Base-by-base conservation (phyloP, 495 filamentous ascomycete genomes). In the Penicillium lagena region DNA sequence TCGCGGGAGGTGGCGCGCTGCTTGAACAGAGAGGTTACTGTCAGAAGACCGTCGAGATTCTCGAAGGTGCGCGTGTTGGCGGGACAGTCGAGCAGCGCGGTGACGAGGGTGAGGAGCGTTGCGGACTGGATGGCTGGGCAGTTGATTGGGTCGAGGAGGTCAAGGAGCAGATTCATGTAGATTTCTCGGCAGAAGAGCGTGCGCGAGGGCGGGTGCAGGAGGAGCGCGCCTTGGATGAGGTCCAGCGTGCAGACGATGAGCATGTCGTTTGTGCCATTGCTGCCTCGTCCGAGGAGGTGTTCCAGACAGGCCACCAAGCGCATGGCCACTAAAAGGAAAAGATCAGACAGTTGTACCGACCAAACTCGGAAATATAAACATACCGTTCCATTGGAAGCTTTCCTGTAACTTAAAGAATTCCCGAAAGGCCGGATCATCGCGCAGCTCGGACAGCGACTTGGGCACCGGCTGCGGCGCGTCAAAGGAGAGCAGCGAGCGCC, bases 341-440 rank as follows among this genome's bases (percentile, higher is more conserved):
- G 39, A 38, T 28, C 30, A 27, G 22, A 34, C 3, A 9, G 32
- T 10, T 3, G 5, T 9, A 9, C n/a, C 4, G 1, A 12, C 32
- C 3, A 34, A 9, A 12, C 32, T n/a, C 2, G 9, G n/a, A 33
- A n/a, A 1, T 2, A 9, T 9, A 9, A 40, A 55, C 72, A 30
- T 61, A 87, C 83, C 80, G 67, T 98, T 98, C 87, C 90, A 98
- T 67, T 96, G 87, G 65, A 98, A 98, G 9, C 91, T 85, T 56
- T 95, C 91, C 62, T 98, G 93, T 40, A 97, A 62, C 57, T 95
- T 88, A 72, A 95, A 95, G 68, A 97, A 98, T 62, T 97, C 93
- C 41, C 87, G 73, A 58, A 96, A 98, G 9, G 91, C 93, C 22
- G 86, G 89, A 63, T 98, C 93, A 51, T 85, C 80, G 43, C 74